A percentile compares a stretch with the other conserved stretches of the same genome.
These are phyloP conservation scores for Starmera stellimalicola DNA, from an alignment of 1,139 yeast species.

Conservation along the genomic window DNA sequence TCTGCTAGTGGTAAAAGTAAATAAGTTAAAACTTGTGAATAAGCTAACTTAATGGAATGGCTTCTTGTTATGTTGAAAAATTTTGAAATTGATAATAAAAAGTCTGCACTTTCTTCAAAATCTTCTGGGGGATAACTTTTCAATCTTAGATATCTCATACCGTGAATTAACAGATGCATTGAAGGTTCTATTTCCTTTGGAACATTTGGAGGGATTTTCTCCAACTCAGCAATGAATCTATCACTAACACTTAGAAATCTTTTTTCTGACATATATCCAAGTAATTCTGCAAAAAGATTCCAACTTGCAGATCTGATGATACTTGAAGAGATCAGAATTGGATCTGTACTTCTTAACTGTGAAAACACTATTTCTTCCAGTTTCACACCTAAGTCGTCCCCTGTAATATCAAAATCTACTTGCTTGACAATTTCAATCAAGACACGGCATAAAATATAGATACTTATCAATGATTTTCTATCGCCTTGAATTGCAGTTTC, in stretches of 20 bases:
- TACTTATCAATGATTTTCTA: constrained; percentile 75
- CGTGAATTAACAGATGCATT: constrained; percentile 70
- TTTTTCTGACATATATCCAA: constrained; percentile 85
- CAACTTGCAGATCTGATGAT: constrained; percentile 84
- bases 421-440: constrained; percentile 89
- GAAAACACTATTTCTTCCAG: constrained; percentile 90
- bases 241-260: constrained; percentile 85
- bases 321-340: constrained; percentile 53
- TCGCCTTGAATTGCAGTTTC: constrained; percentile 78
- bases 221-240: constrained; percentile 86
- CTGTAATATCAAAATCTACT: constrained; percentile 61
- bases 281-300: constrained; percentile 81
- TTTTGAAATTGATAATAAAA: constrained; percentile 74
- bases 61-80: constrained; percentile 64
- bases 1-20: constrained; percentile 79
- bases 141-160: constrained; percentile 78
- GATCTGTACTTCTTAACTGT: constrained; percentile 83
- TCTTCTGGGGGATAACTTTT: constrained; percentile 80
- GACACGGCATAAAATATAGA: constrained; percentile 86
- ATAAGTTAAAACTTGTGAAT: constrained; percentile 73
- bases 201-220: constrained; percentile 55
- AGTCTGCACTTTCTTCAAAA: constrained; percentile 90
- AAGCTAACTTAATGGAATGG: constrained; percentile 59
- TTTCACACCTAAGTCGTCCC: constrained; percentile 74
- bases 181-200: constrained; percentile 59